These are phyloP conservation scores for Aspergillus campestris DNA, from an alignment of 495 filamentous ascomycete species.

Conservation along the genomic window DNA sequence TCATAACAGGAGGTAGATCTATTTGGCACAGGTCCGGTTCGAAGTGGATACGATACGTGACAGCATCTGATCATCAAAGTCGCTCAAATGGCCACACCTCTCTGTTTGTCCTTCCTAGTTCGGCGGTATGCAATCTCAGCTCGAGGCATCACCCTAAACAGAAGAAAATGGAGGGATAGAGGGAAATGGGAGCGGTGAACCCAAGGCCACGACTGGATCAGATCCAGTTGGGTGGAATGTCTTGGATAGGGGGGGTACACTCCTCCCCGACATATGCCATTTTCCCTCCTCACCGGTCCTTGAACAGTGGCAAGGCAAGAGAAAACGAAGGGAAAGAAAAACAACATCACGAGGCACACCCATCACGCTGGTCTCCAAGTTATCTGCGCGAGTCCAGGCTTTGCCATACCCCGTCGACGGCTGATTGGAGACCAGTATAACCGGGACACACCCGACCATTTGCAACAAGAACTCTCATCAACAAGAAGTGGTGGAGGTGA, in stretches of 20 bases:
- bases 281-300: constrained; percentile 8
- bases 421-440: background rate
- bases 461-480: no score
- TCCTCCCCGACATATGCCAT: no score
- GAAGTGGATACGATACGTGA: constrained; percentile 11
- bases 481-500: no score
- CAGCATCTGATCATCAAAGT: constrained; percentile 9
- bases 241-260: constrained; percentile 9
- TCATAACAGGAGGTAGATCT: constrained; percentile 2
- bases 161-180: no score
- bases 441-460: background rate
- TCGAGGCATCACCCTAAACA: constrained; percentile 6
- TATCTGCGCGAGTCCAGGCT: constrained; percentile 10
- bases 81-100: constrained; percentile 1
- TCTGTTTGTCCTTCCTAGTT: constrained; percentile 15
- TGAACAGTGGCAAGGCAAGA: background rate
- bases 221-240: constrained; percentile 13
- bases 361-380: constrained; percentile 8
- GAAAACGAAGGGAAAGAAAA: background rate
- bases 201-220: constrained; percentile 3
- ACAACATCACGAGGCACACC: constrained; percentile 16
- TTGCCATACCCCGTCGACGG: constrained; percentile 12
- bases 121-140: constrained; percentile 6
- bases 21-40: constrained; percentile 1
- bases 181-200: constrained; percentile 14